A percentile compares a stretch with the other conserved stretches of the same genome.
Conservation (phyloP, 306 rosid species). For the Cucurbita moschata region DNA sequence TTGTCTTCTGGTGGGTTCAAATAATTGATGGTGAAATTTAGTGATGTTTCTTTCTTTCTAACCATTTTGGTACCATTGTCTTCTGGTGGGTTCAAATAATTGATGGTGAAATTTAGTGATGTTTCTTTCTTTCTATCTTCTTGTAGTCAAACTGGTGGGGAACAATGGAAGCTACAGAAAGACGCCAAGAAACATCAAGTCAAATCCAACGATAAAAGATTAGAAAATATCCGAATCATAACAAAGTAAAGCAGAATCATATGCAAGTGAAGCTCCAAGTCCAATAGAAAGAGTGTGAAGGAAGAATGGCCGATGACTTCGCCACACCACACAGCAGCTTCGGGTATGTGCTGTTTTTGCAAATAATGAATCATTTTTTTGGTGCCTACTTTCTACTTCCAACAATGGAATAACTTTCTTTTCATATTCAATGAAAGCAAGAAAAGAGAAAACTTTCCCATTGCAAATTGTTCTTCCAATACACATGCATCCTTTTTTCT, state of each 20-base stretch:
- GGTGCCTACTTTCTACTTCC: background rate
- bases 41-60: background rate
- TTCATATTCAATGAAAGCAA: too few species aligned
- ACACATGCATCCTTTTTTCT: too few species aligned
- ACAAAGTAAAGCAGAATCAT: background rate
- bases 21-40: background rate
- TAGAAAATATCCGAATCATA: background rate
- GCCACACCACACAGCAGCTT: background rate
- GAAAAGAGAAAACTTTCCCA: too few species aligned
- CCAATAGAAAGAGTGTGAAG: background rate
- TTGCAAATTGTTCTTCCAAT: too few species aligned
- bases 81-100: background rate
- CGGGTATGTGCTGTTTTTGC: background rate
- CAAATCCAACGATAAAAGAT: background rate
- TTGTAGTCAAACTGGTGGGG: background rate
- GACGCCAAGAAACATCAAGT: background rate
- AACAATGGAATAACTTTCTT: too few species aligned
- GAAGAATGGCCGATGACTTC: background rate
- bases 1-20: background rate
- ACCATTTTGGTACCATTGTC: background rate
- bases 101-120: background rate
- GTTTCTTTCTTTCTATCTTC: background rate
- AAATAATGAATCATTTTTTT: background rate
- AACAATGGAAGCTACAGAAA: background rate
- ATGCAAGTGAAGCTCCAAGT: background rate